Percentiles rank a stretch among this genome's conserved stretches.
Evolutionary conservation across 108 stramenopile genomes (phyloP).

Genomic region (Skeletonema potamos): DNA sequence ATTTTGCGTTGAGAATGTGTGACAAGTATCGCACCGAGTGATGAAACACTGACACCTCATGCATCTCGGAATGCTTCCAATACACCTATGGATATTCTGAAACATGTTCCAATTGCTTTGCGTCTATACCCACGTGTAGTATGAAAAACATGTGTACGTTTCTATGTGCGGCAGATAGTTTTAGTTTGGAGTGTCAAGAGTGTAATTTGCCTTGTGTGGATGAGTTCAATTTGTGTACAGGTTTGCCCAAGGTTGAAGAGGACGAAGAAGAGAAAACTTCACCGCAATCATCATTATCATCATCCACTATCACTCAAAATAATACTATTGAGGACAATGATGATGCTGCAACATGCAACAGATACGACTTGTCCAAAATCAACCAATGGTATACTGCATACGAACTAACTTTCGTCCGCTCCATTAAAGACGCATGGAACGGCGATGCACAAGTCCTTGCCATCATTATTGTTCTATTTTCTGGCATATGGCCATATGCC

Average conservation of each 20-base stretch:
- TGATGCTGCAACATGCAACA: constrained; percentile 41
- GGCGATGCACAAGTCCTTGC: constrained; percentile 53
- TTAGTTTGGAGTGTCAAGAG: constrained; percentile 27
- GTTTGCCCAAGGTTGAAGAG: constrained; percentile 16
- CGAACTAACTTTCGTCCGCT: constrained; percentile 40
- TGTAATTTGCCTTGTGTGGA: constrained; percentile 41
- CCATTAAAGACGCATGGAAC: constrained; percentile 55
- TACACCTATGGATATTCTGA: constrained; percentile 18
- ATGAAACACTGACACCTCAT: too few species aligned
- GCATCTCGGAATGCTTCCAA: constrained; percentile 22
- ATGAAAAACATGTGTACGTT: constrained; percentile 21
- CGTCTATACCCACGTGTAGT: constrained; percentile 16
- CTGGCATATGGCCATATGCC: constrained; percentile 53
- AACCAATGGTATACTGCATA: constrained; percentile 45
- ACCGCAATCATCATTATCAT: not conserved
- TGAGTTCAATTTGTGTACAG: constrained; percentile 32
- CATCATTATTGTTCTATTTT: constrained; percentile 45
- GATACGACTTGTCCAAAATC: constrained; percentile 25
- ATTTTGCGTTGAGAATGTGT: too few species aligned
- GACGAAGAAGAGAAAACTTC: not conserved
- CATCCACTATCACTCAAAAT: not conserved
- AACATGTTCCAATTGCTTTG: constrained; percentile 29
- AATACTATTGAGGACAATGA: too few species aligned
- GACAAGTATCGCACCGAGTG: too few species aligned
- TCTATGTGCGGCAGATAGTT: constrained; percentile 28